Evolutionary conservation across 352 stramenopile genomes (phyloP).

Genomic region (Phytophthora europaea): DNA sequence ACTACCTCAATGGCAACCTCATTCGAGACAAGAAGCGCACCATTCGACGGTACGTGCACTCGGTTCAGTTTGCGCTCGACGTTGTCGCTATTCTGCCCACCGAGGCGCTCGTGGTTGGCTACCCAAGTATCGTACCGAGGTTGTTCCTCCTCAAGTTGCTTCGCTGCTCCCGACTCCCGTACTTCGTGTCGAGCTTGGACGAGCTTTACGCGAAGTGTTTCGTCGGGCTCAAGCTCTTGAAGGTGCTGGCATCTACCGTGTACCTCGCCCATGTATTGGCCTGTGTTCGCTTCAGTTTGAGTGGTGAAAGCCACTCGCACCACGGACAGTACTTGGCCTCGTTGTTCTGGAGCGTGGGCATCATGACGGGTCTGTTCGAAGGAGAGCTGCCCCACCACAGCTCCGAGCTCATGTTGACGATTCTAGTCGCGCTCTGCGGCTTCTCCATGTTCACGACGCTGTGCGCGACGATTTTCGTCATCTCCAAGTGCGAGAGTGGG

Average conservation of each 20-base stretch:
- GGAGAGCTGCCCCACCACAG: conserved; percentile 63
- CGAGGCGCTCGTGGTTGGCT: conserved; percentile 18
- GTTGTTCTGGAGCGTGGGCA: conserved; percentile 73
- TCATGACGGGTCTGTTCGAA: conserved; percentile 77
- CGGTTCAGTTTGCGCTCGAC: conserved; percentile 57
- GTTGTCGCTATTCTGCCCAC: conserved; percentile 51
- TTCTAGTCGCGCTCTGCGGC: conserved; percentile 67
- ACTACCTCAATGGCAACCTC: conserved; percentile 69
- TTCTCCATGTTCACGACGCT: conserved; percentile 79
- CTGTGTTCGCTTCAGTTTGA: conserved; percentile 63
- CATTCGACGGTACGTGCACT: conserved; percentile 56
- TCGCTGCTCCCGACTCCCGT: conserved; percentile 46
- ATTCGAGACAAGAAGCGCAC: conserved; percentile 57
- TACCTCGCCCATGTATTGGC: conserved; percentile 69
- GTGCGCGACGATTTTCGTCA: conserved; percentile 80
- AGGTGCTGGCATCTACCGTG: conserved; percentile 57
- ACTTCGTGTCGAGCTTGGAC: conserved; percentile 64
- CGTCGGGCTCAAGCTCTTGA: conserved; percentile 51
- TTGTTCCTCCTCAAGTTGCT: conserved; percentile 55
- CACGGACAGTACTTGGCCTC: conserved; percentile 54
- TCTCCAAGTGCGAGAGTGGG: conserved; percentile 81
- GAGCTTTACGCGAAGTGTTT: conserved; percentile 74
- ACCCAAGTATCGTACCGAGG: conserved; percentile 32
- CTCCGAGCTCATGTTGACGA: conserved; percentile 69
- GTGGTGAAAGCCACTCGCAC: conserved; percentile 28